Percentiles rank a stretch among this genome's conserved stretches.
phyloP scores from a whole-genome alignment of 192 early-diverging fungal species.

The Dissophora globulifera region DNA sequence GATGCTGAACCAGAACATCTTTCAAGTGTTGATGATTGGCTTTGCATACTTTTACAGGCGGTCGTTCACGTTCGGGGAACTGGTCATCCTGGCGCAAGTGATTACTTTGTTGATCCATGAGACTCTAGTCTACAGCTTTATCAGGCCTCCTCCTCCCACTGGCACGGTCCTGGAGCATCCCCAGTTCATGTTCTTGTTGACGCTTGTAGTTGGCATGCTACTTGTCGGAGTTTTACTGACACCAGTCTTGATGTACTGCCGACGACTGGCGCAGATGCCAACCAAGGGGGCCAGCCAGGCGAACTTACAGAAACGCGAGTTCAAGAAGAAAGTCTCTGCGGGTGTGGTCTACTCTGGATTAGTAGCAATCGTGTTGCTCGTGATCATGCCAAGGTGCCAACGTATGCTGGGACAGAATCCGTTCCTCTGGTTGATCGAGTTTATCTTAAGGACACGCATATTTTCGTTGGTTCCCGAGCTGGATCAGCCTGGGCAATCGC shows the following conservation, averaged over 20 bases:
- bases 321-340: conserved; percentile 58
- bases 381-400: conserved; percentile 66
- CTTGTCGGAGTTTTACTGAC: conserved; percentile 66
- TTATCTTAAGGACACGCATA: conserved; percentile 34
- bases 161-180: conserved; percentile 44
- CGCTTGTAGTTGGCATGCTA: conserved; percentile 75
- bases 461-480: conserved; percentile 5
- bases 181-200: conserved; percentile 63
- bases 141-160: conserved; percentile 3
- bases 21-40: conserved; percentile 48
- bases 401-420: conserved; percentile 67
- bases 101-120: conserved; percentile 60
- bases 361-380: conserved; percentile 55
- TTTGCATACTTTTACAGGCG: conserved; percentile 53
- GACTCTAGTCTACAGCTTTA: conserved; percentile 32
- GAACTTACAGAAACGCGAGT: conserved; percentile 28
- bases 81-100: conserved; percentile 68
- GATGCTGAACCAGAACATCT: conserved; percentile 52
- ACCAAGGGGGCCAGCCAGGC: conserved; percentile 52
- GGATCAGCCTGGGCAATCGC: conserved; percentile 7
- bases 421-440: conserved; percentile 69
- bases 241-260: conserved; percentile 64
- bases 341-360: conserved; percentile 54
- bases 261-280: conserved; percentile 59
- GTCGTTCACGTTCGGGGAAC: conserved; percentile 76